Base-by-base conservation (phyloP, 75 land plant species). In the Pinus albicaulis region DNA sequence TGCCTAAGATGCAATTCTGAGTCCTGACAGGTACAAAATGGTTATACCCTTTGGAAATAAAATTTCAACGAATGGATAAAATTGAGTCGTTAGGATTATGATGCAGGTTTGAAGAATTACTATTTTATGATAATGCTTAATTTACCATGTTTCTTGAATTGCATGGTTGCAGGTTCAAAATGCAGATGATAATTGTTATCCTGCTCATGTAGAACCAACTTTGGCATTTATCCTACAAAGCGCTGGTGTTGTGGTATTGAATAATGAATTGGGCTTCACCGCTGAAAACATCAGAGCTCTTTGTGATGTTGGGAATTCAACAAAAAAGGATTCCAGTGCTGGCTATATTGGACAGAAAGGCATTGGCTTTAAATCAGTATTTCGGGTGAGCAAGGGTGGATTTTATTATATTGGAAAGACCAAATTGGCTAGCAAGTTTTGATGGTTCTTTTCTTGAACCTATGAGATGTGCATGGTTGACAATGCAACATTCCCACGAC, bases 291-390 rank as follows among this genome's bases (percentile, higher is more conserved):
- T 96, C 36, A 93, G 89, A 78, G 99, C 99, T 62, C 93, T 96
- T 58, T 96, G 99, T 85, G 98, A 96, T 79, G 88, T 94, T 73
- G 99, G 98, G 60, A 96, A 84, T 61, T 96, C 99, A 41, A 96
- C 99, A n/a, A 94, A 96, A 74, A 91, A 87, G 61, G 99, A 90
- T 22, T 83, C 85, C 26, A 76, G 38, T 74, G 78, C 91, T 80
- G 99, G 98, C 61, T 96, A 96, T 78, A 96, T 96, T 74, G 99
- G 98, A 36, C 83, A 90, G 76, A 96, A 96, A 74, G 99, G 99
- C 65, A 96, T 96, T 77, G 99, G 99, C 19, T 96, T 96, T 86
- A 96, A 96, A 77, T 96, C 99, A 10, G 99, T 96, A 5, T 96
- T 96, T 74, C 85, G 99, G 87, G 99, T 93, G 86, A 52, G 82